Base-by-base conservation (phyloP, 768 basidiomycete genomes). In the Epithele typhae region DNA sequence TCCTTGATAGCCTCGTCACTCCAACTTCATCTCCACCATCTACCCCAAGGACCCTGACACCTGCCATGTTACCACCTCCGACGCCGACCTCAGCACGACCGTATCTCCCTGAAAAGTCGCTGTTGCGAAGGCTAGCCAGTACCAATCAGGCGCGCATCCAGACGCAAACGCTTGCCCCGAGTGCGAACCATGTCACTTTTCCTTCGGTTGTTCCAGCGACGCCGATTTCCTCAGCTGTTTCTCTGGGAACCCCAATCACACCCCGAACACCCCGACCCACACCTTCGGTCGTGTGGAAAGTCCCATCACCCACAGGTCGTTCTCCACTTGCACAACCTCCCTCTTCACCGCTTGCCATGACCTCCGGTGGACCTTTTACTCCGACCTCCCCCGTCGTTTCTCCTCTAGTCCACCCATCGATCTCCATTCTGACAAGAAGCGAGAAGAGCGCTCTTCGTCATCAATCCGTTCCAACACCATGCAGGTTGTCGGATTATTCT, bases 251-350 rank as follows among this genome's bases (percentile, higher is more conserved):
- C 9, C 48, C 48, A 11, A 30, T 27, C 5, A 4, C 37, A 19
- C 35, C 45, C 27, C 30, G 40, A 11, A 43, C 44, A 14, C 43
- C 48, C 15, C 37, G 35, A n/a, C 49, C 18, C 14, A 51, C 45
- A 32, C 56, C 35, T 6, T 46, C 52, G 2, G 45, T 54, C 22
- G 27, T 55, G 23, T 47, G 54, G 48, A 37, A 53, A 32, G 34
- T 49, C 18, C 44, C 49, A 3, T 50, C 47, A 5, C 35, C 43
- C 8, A 24, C 21, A 30, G 40, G 34, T 19, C 40, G 44, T 19
- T 48, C 45, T 37, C 44, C 47, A 3, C 22, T 49, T 18, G 45
- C 47, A 3, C 48, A 46, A 17, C 14, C 25, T 27, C 15, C 42
- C 6, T 3, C 33, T 9, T 30, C 27, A n/a, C 8, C 22, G n/a